These are phyloP conservation scores for Uronychia binucleata DNA, from an alignment of 73 alveolate genomes.

Conservation along the genomic window DNA sequence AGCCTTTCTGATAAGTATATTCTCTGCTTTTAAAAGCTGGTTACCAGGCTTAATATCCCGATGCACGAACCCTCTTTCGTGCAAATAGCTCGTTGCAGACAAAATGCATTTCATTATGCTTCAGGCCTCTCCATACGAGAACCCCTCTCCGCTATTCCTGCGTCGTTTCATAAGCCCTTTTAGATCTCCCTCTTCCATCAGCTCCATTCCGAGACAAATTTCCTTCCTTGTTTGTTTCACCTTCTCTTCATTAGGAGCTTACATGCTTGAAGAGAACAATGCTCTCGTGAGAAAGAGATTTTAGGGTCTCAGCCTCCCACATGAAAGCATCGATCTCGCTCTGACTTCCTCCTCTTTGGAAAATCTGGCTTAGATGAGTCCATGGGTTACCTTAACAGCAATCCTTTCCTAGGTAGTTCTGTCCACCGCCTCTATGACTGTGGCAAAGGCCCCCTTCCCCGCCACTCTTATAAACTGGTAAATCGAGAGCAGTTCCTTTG, in stretches of 20 bases:
- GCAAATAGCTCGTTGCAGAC: constrained; percentile 39
- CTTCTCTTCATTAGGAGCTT: constrained; percentile 6
- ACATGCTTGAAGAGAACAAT: constrained; percentile 44
- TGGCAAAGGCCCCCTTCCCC: not conserved
- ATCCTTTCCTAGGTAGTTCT: not conserved
- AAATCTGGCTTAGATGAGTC: not conserved
- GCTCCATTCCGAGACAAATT: constrained; percentile 66
- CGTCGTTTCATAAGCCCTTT: constrained; percentile 29
- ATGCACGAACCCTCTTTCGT: constrained; percentile 63
- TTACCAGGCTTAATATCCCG: constrained; percentile 82
- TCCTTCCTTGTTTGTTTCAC: not conserved
- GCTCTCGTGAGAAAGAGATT: constrained; percentile 23
- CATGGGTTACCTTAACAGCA: not conserved
- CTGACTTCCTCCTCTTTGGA: not conserved
- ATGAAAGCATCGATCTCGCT: not conserved
- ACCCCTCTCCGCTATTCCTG: not conserved
- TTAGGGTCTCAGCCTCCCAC: constrained; percentile 21
- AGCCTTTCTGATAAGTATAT: constrained; percentile 60
- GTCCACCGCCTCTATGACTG: not conserved
- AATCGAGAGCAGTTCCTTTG: not conserved
- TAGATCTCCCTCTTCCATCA: constrained; percentile 74
- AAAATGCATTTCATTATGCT: constrained; percentile 39
- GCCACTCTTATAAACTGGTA: not conserved
- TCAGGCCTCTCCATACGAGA: constrained; percentile 29
- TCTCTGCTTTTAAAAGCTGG: constrained; percentile 12